phyloP scores from a whole-genome alignment of 2,329 filamentous ascomycete species.

The Calonectria crousiana region DNA sequence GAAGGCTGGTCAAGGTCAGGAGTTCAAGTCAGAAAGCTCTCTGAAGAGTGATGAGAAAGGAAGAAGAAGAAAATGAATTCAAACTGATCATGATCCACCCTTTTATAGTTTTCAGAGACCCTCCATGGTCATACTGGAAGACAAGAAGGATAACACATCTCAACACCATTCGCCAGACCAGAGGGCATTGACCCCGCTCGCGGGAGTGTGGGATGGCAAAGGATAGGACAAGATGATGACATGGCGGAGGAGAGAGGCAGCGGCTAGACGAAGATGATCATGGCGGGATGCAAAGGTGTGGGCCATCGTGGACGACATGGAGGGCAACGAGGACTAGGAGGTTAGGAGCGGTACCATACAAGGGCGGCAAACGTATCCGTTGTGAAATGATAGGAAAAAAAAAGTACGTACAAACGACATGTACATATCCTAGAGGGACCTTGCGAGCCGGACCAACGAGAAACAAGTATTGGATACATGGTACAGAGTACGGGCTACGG shows the following conservation, averaged over 20 bases:
- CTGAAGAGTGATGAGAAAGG: conserved; percentile 58
- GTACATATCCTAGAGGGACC: conserved; percentile 31
- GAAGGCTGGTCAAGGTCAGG: conserved; percentile 30
- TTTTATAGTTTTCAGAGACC: conserved; percentile 73
- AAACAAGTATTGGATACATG: conserved; percentile 34
- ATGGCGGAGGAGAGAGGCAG: conserved; percentile 46
- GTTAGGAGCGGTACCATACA: conserved; percentile 44
- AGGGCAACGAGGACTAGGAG: conserved; percentile 39
- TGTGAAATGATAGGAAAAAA: conserved; percentile 33
- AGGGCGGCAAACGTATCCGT: conserved; percentile 32
- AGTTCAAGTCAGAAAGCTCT: conserved; percentile 33
- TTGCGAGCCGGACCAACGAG: conserved; percentile 42
- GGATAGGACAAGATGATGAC: conserved; percentile 50
- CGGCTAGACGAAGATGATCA: conserved; percentile 48
- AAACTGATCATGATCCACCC: conserved; percentile 62
- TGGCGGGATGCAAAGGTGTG: conserved; percentile 51
- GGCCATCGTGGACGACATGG: conserved; percentile 46
- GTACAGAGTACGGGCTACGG: conserved; percentile 15
- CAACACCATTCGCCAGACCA: conserved; percentile 58
- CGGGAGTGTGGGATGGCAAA: conserved; percentile 43
- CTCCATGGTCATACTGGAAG: conserved; percentile 50
- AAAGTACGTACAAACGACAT: conserved; percentile 20
- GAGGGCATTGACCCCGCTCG: conserved; percentile 56
- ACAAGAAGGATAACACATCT: conserved; percentile 57
- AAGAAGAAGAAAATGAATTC: conserved; percentile 62